Base-by-base conservation (phyloP, 2,329 filamentous ascomycete species). In the Alternaria sp. region DNA sequence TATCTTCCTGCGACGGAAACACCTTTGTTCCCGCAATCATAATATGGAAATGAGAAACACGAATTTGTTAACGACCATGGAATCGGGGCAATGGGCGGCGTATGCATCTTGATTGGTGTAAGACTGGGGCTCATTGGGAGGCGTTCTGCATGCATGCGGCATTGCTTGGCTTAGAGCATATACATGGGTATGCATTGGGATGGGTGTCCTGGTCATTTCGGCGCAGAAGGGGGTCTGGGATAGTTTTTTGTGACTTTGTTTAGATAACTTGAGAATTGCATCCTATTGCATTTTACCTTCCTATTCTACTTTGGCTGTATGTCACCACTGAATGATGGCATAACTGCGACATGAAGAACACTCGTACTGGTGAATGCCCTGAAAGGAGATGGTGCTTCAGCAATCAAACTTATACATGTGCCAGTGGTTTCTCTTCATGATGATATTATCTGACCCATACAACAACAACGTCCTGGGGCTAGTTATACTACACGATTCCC, bases 21-120 rank as follows among this genome's bases (percentile, higher is more conserved):
- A 23, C 47, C 23, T 44, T 26, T 55, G 49, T 59, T 17, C 58
- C 58, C 15, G 43, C 52, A 44, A 60, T 67, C 49, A 61, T 64
- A 57, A 65, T 58, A 59, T 57, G 62, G 45, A 50, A 61, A 61
- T 56, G 59, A 61, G 64, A 58, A 47, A 55, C 25, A 64, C 61
- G 56, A 57, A 52, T 61, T 57, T 52, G 49, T 47, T 54, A 40
- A 60, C 44, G 51, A 56, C 32, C 46, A 55, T 30, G 43, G 47
- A 46, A 36, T 17, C 28, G 19, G 32, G 46, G 45, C 25, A 52
- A 54, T n/a, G 21, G 62, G 46, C 55, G 56, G 50, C 45, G 54
- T 55, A 44, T 54, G 47, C 54, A 61, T 57, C 32, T 58, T 61
- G 30, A 50, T 43, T 32, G 32, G 32, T 54, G 50, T n/a, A 55